phyloP scores from a whole-genome alignment of 2,329 filamentous ascomycete genomes.

The Monosporascus ibericus region DNA sequence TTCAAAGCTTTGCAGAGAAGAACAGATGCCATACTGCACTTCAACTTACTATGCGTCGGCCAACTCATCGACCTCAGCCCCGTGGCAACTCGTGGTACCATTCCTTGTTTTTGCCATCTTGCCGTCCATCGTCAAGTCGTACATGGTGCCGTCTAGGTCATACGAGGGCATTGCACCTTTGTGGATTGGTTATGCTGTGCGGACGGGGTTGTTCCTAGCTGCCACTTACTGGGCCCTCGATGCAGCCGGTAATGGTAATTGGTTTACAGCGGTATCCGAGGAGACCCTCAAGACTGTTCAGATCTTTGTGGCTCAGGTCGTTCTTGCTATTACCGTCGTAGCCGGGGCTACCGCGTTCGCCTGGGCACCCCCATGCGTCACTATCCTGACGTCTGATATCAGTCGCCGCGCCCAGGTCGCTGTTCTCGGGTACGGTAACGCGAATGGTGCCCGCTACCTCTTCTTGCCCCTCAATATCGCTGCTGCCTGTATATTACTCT shows the following conservation, averaged over 20 bases:
- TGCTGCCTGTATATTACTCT: slow-evolving; percentile 69
- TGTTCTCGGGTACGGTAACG: slow-evolving; percentile 86
- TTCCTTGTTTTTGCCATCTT: slow-evolving; percentile 66
- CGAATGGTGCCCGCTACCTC: slow-evolving; percentile 86
- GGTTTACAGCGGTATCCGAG: slow-evolving; percentile 58
- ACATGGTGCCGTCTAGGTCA: slow-evolving; percentile 74
- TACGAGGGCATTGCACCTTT: slow-evolving; percentile 80
- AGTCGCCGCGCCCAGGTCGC: slow-evolving; percentile 55
- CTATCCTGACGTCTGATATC: slow-evolving; percentile 51
- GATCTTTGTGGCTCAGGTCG: slow-evolving; percentile 71
- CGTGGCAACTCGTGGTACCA: slow-evolving; percentile 81
- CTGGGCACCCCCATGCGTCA: slow-evolving; percentile 80
- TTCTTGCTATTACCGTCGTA: slow-evolving; percentile 73
- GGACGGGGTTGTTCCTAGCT: slow-evolving; percentile 66
- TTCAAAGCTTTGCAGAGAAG: slow-evolving; percentile 89
- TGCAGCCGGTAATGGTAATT: slow-evolving; percentile 78
- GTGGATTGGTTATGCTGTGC: slow-evolving; percentile 79
- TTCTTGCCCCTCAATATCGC: slow-evolving; percentile 75
- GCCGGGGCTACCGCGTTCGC: slow-evolving; percentile 80
- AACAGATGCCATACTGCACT: slow-evolving; percentile 95
- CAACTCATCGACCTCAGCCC: slow-evolving; percentile 84
- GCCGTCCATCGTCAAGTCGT: slow-evolving; percentile 71
- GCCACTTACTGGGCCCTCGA: slow-evolving; percentile 86
- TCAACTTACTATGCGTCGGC: slow-evolving; percentile 94
- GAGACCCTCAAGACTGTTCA: slow-evolving; percentile 66